Conservation (phyloP, 305 asterid species). For the Stenogyne calaminthoides region DNA sequence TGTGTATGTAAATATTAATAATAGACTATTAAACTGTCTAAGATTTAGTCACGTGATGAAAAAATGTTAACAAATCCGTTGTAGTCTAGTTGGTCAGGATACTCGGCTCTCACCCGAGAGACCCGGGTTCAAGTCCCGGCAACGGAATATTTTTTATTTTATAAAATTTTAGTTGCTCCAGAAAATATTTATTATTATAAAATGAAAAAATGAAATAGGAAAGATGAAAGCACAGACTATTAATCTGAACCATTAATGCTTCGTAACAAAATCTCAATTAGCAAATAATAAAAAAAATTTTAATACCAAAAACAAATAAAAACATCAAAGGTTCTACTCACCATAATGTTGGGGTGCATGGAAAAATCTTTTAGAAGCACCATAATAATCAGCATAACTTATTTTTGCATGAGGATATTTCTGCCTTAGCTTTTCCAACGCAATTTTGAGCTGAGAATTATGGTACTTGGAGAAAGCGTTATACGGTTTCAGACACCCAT, state of each 20-base stretch:
- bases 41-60: background rate
- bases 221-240: background rate
- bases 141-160: constrained; percentile 47
- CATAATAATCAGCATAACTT: constrained; percentile 74
- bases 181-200: no score
- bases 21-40: background rate
- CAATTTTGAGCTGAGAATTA: constrained; percentile 55
- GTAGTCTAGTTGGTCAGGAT: constrained; percentile 98
- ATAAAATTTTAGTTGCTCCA: no score
- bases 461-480: constrained; percentile 67
- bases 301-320: background rate
- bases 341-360: constrained; percentile 65
- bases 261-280: background rate
- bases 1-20: background rate
- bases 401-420: constrained; percentile 61
- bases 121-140: constrained; percentile 99
- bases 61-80: constrained; percentile 42
- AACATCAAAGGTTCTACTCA: constrained; percentile 13
- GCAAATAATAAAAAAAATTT: background rate
- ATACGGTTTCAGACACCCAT: constrained; percentile 63
- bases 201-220: background rate
- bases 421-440: constrained; percentile 44
- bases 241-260: no score
- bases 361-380: constrained; percentile 54
- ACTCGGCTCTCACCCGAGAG: constrained; percentile 99